Conservation (phyloP, 2,329 filamentous ascomycete genomes). For the Emergomyces orientalis region DNA sequence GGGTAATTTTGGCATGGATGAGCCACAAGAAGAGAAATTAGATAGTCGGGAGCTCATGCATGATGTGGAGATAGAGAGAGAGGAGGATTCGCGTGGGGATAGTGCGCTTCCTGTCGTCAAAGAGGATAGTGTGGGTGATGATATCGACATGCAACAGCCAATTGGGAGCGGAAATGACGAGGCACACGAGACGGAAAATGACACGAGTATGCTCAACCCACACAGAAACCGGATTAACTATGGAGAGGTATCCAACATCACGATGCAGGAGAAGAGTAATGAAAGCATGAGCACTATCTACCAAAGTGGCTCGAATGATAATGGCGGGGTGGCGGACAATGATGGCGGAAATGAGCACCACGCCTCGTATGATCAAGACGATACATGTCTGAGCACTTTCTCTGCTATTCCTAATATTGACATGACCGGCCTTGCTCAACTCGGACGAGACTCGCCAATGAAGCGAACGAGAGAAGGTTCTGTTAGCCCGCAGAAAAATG, state of each 20-base stretch:
- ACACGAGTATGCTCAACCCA: not conserved
- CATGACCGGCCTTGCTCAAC: slow-evolving; percentile 69
- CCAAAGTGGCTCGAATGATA: slow-evolving; percentile 21
- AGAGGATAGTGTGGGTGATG: not conserved
- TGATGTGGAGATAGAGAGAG: slow-evolving; percentile 3
- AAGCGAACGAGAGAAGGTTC: slow-evolving; percentile 37
- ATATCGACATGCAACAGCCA: not conserved
- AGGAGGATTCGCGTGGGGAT: not conserved
- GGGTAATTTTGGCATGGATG: not conserved
- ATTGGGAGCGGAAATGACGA: not conserved
- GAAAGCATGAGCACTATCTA: slow-evolving; percentile 37
- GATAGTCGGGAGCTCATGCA: slow-evolving; percentile 5
- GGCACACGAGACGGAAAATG: not conserved
- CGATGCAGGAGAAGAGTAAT: slow-evolving; percentile 31
- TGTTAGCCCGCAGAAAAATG: slow-evolving; percentile 37
- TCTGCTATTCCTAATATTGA: slow-evolving; percentile 70
- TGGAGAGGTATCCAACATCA: slow-evolving; percentile 26
- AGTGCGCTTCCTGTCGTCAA: not conserved
- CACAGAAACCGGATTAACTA: not conserved
- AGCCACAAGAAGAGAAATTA: not conserved
- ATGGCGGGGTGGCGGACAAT: slow-evolving; percentile 19
- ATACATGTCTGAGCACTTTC: slow-evolving; percentile 65
- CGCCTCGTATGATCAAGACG: slow-evolving; percentile 25
- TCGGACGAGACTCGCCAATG: slow-evolving; percentile 54
- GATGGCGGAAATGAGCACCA: slow-evolving; percentile 10